A percentile compares a stretch with the other conserved stretches of the same genome.
These are phyloP conservation scores for Dipteronia sinensis DNA, from an alignment of 345 rosid genomes.

Conservation along the genomic window DNA sequence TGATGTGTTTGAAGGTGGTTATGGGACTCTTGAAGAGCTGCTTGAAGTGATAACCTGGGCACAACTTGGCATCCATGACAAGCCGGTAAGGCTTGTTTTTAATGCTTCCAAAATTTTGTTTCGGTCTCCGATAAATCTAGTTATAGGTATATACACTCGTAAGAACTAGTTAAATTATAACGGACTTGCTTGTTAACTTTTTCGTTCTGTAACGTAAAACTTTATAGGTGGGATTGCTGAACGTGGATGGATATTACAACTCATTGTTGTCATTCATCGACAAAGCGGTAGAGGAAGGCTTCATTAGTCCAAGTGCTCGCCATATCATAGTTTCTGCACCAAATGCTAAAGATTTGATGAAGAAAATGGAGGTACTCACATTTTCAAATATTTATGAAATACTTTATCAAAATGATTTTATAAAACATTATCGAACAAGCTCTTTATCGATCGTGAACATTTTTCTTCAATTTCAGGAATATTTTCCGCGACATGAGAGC, in stretches of 20 bases:
- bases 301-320: constrained; percentile 66
- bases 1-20: constrained; percentile 52
- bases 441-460: background rate
- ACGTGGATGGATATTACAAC: constrained; percentile 82
- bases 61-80: constrained; percentile 83
- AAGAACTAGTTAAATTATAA: background rate
- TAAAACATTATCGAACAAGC: background rate
- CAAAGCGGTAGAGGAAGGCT: constrained; percentile 84
- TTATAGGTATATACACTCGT: too few species aligned
- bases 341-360: constrained; percentile 61
- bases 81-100: constrained; percentile 44
- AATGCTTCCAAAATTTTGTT: background rate
- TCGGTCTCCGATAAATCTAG: too few species aligned
- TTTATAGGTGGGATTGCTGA: constrained; percentile 72
- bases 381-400: too few species aligned
- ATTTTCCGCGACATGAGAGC: constrained; percentile 69
- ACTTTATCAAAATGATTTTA: too few species aligned
- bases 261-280: constrained; percentile 70
- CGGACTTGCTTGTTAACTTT: background rate
- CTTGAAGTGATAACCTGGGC: constrained; percentile 89
- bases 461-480: constrained; percentile 48
- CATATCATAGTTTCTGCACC: constrained; percentile 79
- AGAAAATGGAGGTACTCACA: constrained; percentile 60
- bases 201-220: too few species aligned
- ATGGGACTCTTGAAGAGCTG: constrained; percentile 88